Base-by-base conservation (phyloP, 805 yeast genomes). In the Cephaloascus fragrans region DNA sequence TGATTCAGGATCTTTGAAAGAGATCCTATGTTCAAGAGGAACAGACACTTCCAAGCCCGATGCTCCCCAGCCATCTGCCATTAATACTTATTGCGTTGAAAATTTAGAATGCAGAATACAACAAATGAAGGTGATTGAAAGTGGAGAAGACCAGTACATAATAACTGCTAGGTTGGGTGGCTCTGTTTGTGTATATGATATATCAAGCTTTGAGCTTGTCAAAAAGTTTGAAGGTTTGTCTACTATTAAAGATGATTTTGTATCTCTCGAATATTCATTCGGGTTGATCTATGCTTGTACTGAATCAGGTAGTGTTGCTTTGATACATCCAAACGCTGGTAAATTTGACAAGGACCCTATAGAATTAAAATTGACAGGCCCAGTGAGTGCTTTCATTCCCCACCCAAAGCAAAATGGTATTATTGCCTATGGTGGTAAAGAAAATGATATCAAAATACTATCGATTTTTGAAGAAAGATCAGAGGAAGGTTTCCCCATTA, bases 371-470 rank as follows among this genome's bases (percentile, higher is more conserved):
- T 47, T 79, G 6, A 61, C 57, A 32, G 77, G 70, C 3, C 75
- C 79, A 4, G 54, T 80, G 32, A 60, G 67, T 41, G 56, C 77
- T 29, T 73, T 72, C 51, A 54, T 57, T 10, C 55, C 60, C 26
- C 76, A 76, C 48, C 80, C 78, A 3, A 50, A 55, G 14, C 67
- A 64, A 17, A 54, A 56, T 5, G 73, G 75, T 18, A 55, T 78
- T 2, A 76, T 83, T 57, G 95, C 93, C 1, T 75, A 66, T 50
- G 97, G 97, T 28, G 98, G 97, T 20, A 76, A 85, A 51, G 94
- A 88, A 48, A 77, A 77, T 42, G 89, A 85, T 53, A 60, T 84
- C 4, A 73, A 73, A 38, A 59, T 80, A 17, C 55, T 73, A 36
- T 47, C 61, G 34, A 44, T 75, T 18, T 62, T 59, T 37, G 54